A percentile compares a stretch with the other conserved stretches of the same genome.
Evolutionary conservation across 192 early-diverging fungal species (phyloP).

Genomic region (Dimargaris xerosporica): DNA sequence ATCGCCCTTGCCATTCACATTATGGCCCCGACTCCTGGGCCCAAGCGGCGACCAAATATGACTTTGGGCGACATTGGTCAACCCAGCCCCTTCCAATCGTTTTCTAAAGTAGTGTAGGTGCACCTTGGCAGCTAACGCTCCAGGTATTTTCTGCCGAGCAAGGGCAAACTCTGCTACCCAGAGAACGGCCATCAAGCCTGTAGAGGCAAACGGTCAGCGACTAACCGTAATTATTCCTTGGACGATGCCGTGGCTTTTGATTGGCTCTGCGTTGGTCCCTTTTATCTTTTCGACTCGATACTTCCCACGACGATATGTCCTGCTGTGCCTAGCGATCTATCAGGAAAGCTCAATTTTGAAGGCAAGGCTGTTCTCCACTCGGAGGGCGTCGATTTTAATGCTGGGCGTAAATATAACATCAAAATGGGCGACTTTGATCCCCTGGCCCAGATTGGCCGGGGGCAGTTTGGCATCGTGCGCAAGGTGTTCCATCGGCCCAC

Average conservation of each 20-base stretch:
- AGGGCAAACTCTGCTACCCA: not conserved
- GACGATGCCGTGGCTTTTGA: not conserved
- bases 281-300: not conserved
- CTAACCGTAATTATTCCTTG: not conserved
- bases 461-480: slow-evolving; percentile 89
- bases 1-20: no score
- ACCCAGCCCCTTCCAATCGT: not conserved
- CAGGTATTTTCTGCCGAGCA: not conserved
- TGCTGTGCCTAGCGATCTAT: slow-evolving; percentile 39
- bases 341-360: slow-evolving; percentile 76
- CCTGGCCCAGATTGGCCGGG: slow-evolving; percentile 68
- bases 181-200: not conserved
- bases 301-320: not conserved
- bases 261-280: not conserved
- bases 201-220: not conserved
- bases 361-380: slow-evolving; percentile 85
- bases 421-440: slow-evolving; percentile 71
- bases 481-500: slow-evolving; percentile 78
- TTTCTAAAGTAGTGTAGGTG: slow-evolving; percentile 7
- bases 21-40: no score
- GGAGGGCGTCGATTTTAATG: slow-evolving; percentile 82
- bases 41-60: not conserved
- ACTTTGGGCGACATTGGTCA: not conserved
- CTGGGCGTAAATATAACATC: slow-evolving; percentile 74
- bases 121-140: not conserved